Base-by-base conservation (phyloP, 2,329 filamentous ascomycete species). In the Diplodia intermedia region DNA sequence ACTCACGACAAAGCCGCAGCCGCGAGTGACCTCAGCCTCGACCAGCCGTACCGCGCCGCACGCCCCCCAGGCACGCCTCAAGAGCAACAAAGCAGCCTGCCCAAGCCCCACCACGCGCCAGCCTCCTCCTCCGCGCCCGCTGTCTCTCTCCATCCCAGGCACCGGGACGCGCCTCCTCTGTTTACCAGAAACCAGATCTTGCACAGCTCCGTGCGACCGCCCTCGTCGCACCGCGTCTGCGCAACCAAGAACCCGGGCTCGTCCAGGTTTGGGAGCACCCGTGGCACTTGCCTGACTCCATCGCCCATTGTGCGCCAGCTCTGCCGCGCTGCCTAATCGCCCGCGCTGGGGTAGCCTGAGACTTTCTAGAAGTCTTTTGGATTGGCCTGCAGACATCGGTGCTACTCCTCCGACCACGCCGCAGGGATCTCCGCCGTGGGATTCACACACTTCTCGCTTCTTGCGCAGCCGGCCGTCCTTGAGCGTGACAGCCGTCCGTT, bases 141-240 rank as follows among this genome's bases (percentile, higher is more conserved):
- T 56, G 47, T 62, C 66, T 67, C 61, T 65, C 67, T 26, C 31
- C 56, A 55, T 65, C 66, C 56, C 57, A 68, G 52, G 38, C 40
- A 57, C 67, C 67, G 31, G 60, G 52, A 43, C 67, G 47, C 52
- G 52, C 53, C 52, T 65, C 53, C 38, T 55, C 55, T 62, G 43
- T 65, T 49, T 68, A 62, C 60, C 60, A 60, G 40, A 56, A 50
- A 62, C 67, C 67, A 65, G 60, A 68, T 68, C 67, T 69, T 72
- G 73, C 76, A 78, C 76, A 78, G 77, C 73, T 72, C 73, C 49
- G 76, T 79, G 73, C 73, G 69, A 79, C 79, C 43, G n/a, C 73
- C 72, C 54, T 61, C 78, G 81, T 81, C 75, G 77, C 80, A 80
- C 80, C 75, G 77, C 78, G 75, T 80, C 79, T 83, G 80, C 81